Conservation (phyloP, 495 filamentous ascomycete species). For the Neurospora terricola region DNA sequence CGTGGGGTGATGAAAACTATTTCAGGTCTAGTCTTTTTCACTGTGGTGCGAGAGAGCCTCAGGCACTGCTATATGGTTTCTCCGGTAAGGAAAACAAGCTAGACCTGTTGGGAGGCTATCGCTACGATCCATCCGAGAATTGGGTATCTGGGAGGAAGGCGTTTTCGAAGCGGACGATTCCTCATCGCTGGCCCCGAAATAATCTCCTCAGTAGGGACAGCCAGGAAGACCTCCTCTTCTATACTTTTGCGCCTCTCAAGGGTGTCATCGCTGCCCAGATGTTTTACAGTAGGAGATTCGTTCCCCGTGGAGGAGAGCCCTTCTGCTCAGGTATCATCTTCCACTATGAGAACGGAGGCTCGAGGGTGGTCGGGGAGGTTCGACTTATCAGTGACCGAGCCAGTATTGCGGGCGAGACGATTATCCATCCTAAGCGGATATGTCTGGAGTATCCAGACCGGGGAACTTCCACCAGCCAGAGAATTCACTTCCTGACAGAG, state of each 20-base stretch:
- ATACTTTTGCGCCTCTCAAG: neutral
- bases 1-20: neutral
- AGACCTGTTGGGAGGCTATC: neutral
- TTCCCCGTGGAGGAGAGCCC: neutral
- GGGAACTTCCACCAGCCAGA: neutral
- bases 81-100: rapidly evolving
- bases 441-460: neutral
- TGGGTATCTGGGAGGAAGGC: neutral
- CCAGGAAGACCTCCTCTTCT: neutral
- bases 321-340: neutral
- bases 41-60: neutral
- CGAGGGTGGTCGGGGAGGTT: neutral
- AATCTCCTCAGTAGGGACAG: neutral
- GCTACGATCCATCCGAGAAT: neutral
- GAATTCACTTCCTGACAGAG: neutral
- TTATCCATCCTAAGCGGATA: neutral
- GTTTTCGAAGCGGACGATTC: neutral
- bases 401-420: neutral
- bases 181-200: neutral
- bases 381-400: neutral
- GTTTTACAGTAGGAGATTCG: neutral
- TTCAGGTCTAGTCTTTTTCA: neutral
- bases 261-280: neutral
- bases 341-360: neutral
- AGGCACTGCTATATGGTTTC: neutral